phyloP scores from a whole-genome alignment of 192 early-diverging fungal species.

The Backusella liffmaniae region DNA sequence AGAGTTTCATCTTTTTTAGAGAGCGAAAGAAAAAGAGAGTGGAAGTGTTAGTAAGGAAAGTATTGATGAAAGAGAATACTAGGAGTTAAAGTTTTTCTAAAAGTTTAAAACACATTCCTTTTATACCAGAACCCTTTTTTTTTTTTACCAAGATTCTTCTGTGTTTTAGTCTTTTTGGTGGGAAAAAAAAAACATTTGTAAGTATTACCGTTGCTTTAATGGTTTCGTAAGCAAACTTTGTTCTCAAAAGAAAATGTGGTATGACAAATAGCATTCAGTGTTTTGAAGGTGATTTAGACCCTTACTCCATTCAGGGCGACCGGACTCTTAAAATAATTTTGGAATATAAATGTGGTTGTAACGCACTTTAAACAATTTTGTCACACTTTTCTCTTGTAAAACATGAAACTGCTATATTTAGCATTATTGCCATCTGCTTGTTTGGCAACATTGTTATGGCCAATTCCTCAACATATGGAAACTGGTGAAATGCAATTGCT shows the following conservation, averaged over 20 bases:
- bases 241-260: constrained; percentile 1
- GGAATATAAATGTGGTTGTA: neutral
- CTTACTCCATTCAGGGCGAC: neutral
- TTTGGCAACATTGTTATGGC: constrained; percentile 21
- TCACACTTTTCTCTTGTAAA: neutral
- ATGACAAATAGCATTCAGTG: neutral
- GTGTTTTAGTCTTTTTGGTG: neutral
- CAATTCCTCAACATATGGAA: constrained; percentile 19
- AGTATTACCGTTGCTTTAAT: neutral
- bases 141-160: neutral
- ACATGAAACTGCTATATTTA: constrained; percentile 4
- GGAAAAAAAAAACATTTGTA: neutral
- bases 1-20: constrained; percentile 2
- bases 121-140: neutral
- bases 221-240: neutral
- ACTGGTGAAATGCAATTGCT: constrained; percentile 13
- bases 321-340: neutral
- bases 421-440: neutral
- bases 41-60: neutral
- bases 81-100: neutral
- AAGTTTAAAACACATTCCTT: neutral
- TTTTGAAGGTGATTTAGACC: neutral
- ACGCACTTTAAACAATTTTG: neutral
- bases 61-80: neutral
- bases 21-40: neutral